Evolutionary conservation across 1,284 basidiomycete genomes (phyloP), one percentile per base, ranked within the genome.

Genomic region (Leccinum griseonigrum): DNA sequence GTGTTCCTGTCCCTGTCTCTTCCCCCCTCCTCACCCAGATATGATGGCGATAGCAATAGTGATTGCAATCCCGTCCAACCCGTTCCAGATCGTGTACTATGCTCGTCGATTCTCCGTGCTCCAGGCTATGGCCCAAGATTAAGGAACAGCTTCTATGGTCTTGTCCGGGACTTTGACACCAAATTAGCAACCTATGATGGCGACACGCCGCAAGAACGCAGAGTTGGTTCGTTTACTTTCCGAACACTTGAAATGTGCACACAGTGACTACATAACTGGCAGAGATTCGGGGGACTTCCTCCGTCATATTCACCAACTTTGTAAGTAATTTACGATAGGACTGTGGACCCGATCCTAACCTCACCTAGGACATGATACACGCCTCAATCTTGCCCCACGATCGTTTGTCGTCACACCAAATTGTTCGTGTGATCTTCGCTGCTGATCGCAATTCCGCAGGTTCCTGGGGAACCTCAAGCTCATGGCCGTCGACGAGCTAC

Each of bases 51-150:
- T 51, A n/a, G 7, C n/a, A 34, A 9, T 68, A 57, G 61, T 82
- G 71, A 62, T 80, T 81, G 40, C 86, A 74, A 8, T 53, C 29
- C 32, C 32, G 53, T 48, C 5, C 22, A 10, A 29, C 11, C 29
- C 31, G 52, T 18, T 22, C 31, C 31, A 51, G 50, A 28, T 51
- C 26, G 26, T 13, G 13, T 14, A 1, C 14, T 9, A 9, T 29
- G 38, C 55, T 16, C 2, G 2, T n/a, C n/a, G 5, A 63, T 18
- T 5, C 57, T 58, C 3, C 18, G 31, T 51, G 26, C 10, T 9
- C 43, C 46, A 92, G 88, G 94, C 94, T 9, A 79, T 97, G 32
- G 94, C 95, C 1, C 95, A 97, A 75, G 94, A 97, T 71, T 95
- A 97, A 74, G 48, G 84, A 90, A 61, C 84, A 88, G 58, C 71